Percentiles rank a stretch among this genome's conserved stretches.
phyloP scores from a whole-genome alignment of 208 protist genomes.

The Acanthamoeba castellanii region DNA sequence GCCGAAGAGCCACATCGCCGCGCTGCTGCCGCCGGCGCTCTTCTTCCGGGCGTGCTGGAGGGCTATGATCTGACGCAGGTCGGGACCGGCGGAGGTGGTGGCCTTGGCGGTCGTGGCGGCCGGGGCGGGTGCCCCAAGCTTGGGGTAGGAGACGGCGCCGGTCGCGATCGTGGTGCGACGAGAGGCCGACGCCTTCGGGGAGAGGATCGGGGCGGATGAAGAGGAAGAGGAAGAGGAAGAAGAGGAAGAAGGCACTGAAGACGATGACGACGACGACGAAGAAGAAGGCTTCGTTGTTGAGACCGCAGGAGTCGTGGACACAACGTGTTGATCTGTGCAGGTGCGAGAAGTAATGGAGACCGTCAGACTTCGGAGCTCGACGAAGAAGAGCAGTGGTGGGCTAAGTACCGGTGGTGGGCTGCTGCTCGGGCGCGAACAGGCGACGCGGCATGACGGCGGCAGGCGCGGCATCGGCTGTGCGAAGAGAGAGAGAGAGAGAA shows the following conservation, averaged over 20 bases:
- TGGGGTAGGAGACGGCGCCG: background rate
- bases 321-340: too few species aligned
- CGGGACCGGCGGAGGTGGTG: background rate
- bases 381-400: background rate
- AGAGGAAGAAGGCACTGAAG: background rate
- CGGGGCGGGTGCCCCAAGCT: background rate
- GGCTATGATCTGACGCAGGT: background rate
- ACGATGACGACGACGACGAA: too few species aligned
- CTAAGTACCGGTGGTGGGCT: background rate
- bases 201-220: background rate
- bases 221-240: background rate
- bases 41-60: background rate
- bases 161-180: background rate
- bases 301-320: too few species aligned
- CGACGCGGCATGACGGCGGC: background rate
- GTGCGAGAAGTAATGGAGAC: too few species aligned
- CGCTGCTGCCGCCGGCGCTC: background rate
- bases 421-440: background rate
- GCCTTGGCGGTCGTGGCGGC: background rate
- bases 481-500: background rate
- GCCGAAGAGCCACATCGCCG: background rate
- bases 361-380: background rate
- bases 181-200: background rate
- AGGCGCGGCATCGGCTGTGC: background rate
- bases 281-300: too few species aligned